These are phyloP conservation scores for Halenospora varia DNA, from an alignment of 495 filamentous ascomycete genomes.

Conservation along the genomic window DNA sequence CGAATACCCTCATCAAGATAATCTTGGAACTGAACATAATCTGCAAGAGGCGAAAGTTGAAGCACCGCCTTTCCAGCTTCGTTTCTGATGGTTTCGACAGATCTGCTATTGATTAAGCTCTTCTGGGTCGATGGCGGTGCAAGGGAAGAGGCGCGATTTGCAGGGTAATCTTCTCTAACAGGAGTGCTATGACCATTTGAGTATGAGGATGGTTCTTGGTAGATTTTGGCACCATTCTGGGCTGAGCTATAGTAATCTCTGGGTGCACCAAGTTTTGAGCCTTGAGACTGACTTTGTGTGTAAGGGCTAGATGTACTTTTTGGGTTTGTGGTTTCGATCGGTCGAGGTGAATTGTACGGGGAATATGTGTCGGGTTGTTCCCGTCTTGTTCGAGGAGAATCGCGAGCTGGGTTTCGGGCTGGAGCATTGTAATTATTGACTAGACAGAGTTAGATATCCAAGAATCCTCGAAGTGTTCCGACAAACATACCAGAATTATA, in stretches of 20 bases:
- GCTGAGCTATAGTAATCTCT: conserved; percentile 1
- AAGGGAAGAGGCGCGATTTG: no score
- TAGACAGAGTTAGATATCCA: conserved; percentile 4
- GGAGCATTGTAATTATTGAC: conserved; percentile 19
- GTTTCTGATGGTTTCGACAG: conserved; percentile 51
- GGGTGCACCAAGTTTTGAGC: background rate
- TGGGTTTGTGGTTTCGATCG: conserved; percentile 22
- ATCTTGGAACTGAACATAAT: conserved; percentile 62
- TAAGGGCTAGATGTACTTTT: background rate
- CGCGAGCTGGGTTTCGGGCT: conserved; percentile 31
- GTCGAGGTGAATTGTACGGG: conserved; percentile 44
- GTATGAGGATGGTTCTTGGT: background rate
- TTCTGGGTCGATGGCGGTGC: no score
- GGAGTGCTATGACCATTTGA: background rate
- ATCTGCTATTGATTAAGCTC: no score
- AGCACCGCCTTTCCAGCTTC: conserved; percentile 67
- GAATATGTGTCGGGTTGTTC: conserved; percentile 48
- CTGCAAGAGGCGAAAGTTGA: conserved; percentile 53
- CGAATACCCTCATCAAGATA: conserved; percentile 72
- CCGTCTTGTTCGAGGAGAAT: conserved; percentile 5
- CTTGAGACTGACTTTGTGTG: conserved; percentile 2
- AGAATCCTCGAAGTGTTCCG: background rate
- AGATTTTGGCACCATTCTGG: background rate
- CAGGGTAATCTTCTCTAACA: background rate
- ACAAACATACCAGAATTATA: conserved; percentile 7